These are phyloP conservation scores for Hydnomerulius pinastri DNA, from an alignment of 768 basidiomycete genomes.

Conservation along the genomic window DNA sequence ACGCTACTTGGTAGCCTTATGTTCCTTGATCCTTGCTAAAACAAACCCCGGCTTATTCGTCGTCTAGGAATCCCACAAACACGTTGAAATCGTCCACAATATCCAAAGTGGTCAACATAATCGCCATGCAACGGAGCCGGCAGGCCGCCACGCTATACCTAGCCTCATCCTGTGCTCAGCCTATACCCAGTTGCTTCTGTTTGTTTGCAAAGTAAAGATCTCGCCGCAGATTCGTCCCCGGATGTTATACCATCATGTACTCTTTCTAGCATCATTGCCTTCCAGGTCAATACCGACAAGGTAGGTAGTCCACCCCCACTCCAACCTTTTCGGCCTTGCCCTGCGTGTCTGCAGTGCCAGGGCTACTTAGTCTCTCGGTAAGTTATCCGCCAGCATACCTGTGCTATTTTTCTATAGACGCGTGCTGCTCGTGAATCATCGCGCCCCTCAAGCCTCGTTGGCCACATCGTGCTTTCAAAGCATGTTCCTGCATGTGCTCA, in stretches of 20 bases:
- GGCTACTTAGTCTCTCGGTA: slow-evolving; percentile 2
- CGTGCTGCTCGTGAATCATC: slow-evolving; percentile 6
- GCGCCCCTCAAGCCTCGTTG: slow-evolving; percentile 15
- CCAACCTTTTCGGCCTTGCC: slow-evolving; percentile 5
- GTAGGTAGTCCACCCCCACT: neutral
- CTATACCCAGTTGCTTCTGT: neutral
- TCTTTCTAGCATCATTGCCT: slow-evolving; percentile 4
- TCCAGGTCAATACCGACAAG: slow-evolving; percentile 3
- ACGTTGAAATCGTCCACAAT: slow-evolving; percentile 23
- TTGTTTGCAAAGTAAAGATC: slow-evolving; percentile 5
- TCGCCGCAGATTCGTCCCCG: neutral
- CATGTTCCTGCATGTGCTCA: slow-evolving; percentile 15
- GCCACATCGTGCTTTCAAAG: slow-evolving; percentile 14
- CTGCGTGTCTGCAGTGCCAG: neutral
- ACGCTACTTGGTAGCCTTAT: slow-evolving; percentile 16
- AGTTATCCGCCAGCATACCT: slow-evolving; percentile 10
- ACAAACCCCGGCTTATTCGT: slow-evolving; percentile 10
- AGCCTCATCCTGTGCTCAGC: slow-evolving; percentile 6
- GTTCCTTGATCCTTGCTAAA: slow-evolving; percentile 3
- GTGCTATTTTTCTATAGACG: slow-evolving; percentile 9
- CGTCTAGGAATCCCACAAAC: slow-evolving; percentile 9
- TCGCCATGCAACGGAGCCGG: slow-evolving; percentile 18
- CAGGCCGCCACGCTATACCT: slow-evolving; percentile 11
- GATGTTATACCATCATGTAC: slow-evolving; percentile 2
- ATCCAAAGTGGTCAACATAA: slow-evolving; percentile 12